phyloP scores from a whole-genome alignment of 2,329 filamentous ascomycete genomes.

The Ascochyta fabae region DNA sequence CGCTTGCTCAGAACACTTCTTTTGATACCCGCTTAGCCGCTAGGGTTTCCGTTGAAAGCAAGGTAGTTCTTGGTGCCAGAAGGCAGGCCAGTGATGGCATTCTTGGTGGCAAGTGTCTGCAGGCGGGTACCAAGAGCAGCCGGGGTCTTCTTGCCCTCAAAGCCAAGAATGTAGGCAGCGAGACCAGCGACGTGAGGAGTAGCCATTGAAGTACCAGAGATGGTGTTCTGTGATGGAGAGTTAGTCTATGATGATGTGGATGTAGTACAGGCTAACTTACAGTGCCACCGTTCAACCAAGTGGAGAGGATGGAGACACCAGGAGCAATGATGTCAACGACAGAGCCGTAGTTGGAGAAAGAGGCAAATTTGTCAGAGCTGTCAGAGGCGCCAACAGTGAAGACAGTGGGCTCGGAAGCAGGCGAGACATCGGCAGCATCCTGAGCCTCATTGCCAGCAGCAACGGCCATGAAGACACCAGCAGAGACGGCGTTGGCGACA shows the following conservation, averaged over 20 bases:
- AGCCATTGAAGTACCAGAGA: constrained; percentile 48
- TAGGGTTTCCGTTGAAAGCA: constrained; percentile 60
- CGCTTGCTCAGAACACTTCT: neutral
- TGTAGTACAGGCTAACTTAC: constrained; percentile 23
- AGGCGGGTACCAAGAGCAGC: constrained; percentile 58
- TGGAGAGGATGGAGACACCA: constrained; percentile 54
- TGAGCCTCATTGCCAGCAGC: constrained; percentile 49
- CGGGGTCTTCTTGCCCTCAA: constrained; percentile 56
- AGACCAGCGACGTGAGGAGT: constrained; percentile 59
- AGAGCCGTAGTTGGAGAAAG: constrained; percentile 51
- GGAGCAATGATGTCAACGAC: constrained; percentile 50
- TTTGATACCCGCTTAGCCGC: neutral
- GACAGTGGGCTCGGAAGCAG: constrained; percentile 48
- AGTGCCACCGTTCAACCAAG: constrained; percentile 54
- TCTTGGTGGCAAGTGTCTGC: constrained; percentile 49
- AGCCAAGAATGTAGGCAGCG: constrained; percentile 70
- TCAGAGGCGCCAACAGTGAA: constrained; percentile 52
- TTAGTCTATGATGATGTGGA: neutral
- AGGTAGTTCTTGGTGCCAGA: constrained; percentile 59
- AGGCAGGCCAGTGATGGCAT: constrained; percentile 52
- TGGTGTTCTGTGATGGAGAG: constrained; percentile 51
- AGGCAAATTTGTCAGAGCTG: constrained; percentile 43
- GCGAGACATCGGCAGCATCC: constrained; percentile 45
- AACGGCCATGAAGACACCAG: constrained; percentile 50
- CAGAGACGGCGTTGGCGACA: constrained; percentile 43